A percentile compares a stretch with the other conserved stretches of the same genome.
Evolutionary conservation across 495 filamentous ascomycete genomes (phyloP).

Genomic region (Xylona heveae): DNA sequence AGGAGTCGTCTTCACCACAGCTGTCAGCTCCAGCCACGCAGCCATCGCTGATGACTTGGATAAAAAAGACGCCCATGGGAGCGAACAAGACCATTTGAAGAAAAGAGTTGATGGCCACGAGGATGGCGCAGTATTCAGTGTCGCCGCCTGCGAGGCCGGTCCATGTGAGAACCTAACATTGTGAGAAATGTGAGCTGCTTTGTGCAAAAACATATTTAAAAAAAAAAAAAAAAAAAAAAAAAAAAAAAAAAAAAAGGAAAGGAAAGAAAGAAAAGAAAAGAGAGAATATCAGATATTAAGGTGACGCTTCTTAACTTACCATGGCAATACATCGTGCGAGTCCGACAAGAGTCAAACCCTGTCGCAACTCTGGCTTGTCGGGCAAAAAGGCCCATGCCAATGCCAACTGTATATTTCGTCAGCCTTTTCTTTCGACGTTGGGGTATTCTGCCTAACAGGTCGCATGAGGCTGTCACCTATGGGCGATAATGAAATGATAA

Average conservation of each 20-base stretch:
- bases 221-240: conserved; percentile 9
- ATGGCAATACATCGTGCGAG: conserved; percentile 68
- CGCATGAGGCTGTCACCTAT: too few relatives aligned
- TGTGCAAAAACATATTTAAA: conserved; percentile 3
- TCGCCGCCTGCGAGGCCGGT: conserved; percentile 60
- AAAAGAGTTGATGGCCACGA: conserved; percentile 73
- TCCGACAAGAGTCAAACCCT: conserved; percentile 59
- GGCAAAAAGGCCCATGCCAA: conserved; percentile 73
- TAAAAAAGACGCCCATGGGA: conserved; percentile 58
- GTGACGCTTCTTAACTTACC: too few relatives aligned
- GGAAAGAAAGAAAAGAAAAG: conserved; percentile 9
- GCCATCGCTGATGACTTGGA: conserved; percentile 33
- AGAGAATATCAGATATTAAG: conserved; percentile 10
- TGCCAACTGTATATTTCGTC: conserved; percentile 25
- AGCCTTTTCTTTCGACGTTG: neutral
- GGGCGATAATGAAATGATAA: too few relatives aligned
- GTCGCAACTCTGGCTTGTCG: conserved; percentile 41
- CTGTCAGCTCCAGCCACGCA: conserved; percentile 15
- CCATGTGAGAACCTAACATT: conserved; percentile 48
- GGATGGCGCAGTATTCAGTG: conserved; percentile 69
- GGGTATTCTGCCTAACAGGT: neutral
- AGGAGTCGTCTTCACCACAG: conserved; percentile 10
- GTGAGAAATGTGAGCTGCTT: conserved; percentile 14
- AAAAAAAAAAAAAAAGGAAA: conserved; percentile 6
- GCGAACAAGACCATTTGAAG: conserved; percentile 78